A percentile compares a stretch with the other conserved stretches of the same genome.
Evolutionary conservation across 208 protist species (phyloP).

Genomic region (Leishmania tropica): DNA sequence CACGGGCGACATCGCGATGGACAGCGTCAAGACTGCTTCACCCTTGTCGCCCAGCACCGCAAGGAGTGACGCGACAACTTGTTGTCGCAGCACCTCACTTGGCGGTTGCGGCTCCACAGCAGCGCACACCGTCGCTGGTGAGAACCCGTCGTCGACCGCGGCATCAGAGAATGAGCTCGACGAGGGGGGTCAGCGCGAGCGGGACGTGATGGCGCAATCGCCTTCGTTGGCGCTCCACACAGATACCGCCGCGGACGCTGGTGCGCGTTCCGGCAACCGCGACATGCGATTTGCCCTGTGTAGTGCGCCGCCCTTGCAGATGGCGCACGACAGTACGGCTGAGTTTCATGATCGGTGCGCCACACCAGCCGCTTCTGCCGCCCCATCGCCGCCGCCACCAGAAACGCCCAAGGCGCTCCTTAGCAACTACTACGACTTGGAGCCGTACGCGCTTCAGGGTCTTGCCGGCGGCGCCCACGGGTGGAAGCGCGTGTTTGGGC

Average conservation of each 20-base stretch:
- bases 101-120: background rate
- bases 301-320: background rate
- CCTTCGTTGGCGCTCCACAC: too few relatives aligned
- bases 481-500: slow-evolving; percentile 45
- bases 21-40: background rate
- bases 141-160: background rate
- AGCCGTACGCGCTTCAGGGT: slow-evolving; percentile 25
- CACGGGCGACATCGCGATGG: background rate
- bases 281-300: too few relatives aligned
- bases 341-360: background rate
- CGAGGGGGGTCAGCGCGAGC: background rate
- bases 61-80: background rate
- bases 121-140: background rate
- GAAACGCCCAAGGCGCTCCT: slow-evolving; percentile 10
- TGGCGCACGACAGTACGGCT: background rate
- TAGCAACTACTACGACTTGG: slow-evolving; percentile 31
- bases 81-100: background rate
- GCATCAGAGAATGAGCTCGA: background rate
- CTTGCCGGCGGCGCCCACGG: slow-evolving; percentile 43
- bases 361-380: background rate
- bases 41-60: background rate
- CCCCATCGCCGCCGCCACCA: background rate
- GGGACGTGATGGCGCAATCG: background rate
- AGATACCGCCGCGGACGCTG: background rate
- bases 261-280: background rate